These are phyloP conservation scores for Podospora didyma DNA, from an alignment of 495 filamentous ascomycete genomes.

Conservation along the genomic window DNA sequence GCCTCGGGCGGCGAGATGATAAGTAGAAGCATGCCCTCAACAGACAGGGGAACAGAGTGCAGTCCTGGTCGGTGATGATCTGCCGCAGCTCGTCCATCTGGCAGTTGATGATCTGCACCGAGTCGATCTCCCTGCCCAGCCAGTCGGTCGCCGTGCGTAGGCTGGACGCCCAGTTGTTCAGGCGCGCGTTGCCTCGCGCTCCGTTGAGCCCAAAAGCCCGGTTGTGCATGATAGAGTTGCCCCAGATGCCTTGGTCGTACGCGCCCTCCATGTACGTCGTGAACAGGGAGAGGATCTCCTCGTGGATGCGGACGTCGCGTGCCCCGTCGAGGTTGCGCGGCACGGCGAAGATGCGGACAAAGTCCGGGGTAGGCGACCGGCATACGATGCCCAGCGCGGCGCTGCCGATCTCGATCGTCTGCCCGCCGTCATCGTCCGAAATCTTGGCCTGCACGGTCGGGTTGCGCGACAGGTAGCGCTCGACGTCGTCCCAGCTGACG, in stretches of 20 bases:
- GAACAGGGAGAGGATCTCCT: conserved; percentile 32
- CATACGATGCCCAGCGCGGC: conserved; percentile 23
- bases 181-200: conserved; percentile 1
- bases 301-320: conserved; percentile 22
- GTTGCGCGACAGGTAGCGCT: conserved; percentile 32
- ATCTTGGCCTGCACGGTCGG: conserved; percentile 18
- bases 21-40: conserved; percentile 13
- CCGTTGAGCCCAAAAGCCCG: conserved; percentile 16
- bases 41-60: conserved; percentile 11
- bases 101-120: conserved; percentile 15
- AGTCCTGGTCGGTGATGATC: conserved; percentile 19
- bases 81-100: conserved; percentile 15
- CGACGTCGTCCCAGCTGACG: conserved; percentile 30
- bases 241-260: conserved; percentile 26
- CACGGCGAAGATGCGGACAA: conserved; percentile 11
- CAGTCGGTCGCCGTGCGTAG: conserved; percentile 13
- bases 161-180: conserved; percentile 16
- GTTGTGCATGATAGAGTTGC: conserved; percentile 9
- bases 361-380: conserved; percentile 31
- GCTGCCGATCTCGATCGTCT: conserved; percentile 18
- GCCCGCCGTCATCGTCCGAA: conserved; percentile 19
- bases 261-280: conserved; percentile 27
- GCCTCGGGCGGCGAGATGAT: not conserved
- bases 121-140: conserved; percentile 10
- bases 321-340: conserved; percentile 26